Evolutionary conservation across 2,329 filamentous ascomycete genomes (phyloP), one percentile per base, ranked within the genome.

Genomic region (Fusarium zealandicum): DNA sequence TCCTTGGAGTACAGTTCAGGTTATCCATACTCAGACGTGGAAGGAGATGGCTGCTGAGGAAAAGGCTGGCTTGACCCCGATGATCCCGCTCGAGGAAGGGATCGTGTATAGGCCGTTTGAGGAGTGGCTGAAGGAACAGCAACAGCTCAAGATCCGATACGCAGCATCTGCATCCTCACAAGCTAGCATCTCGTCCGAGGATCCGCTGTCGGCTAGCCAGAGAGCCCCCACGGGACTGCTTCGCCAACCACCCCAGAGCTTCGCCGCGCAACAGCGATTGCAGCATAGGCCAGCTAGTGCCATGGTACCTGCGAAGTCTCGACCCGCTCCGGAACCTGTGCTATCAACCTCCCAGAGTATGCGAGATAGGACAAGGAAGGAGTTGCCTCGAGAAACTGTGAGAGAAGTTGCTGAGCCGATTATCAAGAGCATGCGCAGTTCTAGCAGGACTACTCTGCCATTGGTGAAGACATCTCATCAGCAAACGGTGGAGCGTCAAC

Each of bases 1-100:
- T 0, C 82, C 83, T 2, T 85, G 78, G 78, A 76, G 73, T 47
- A 64, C 73, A 9, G 71, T 74, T 4, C 75, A 81, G 57, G 70
- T 79, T 20, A 71, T 79, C 3, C 78, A 82, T 64, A 82, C 80
- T 35, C 81, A 82, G 44, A 83, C 83, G 1, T 88, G 86, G 80
- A 83, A 84, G 65, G 86, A 89, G 67, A 84, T 88, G 72, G 84
- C 84, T 1, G 80, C 84, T n/a, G 86, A 89, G 70, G 86, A 89
- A 69, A 84, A 88, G 70, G 82, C 83, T 33, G 84, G 85, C 1
- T 73, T 88, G 47, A 88, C 85, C 0, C 86, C 85, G 0, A 76
- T 79, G 59, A 87, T 88, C 51, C 86, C 86, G 3, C 74, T 89
- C 17, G 79, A 81, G 2, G 81, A 85, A 51, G 80, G 82, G 35